Evolutionary conservation across 1,284 basidiomycete genomes (phyloP).

Genomic region (Cutaneotrichosporon daszewskae): DNA sequence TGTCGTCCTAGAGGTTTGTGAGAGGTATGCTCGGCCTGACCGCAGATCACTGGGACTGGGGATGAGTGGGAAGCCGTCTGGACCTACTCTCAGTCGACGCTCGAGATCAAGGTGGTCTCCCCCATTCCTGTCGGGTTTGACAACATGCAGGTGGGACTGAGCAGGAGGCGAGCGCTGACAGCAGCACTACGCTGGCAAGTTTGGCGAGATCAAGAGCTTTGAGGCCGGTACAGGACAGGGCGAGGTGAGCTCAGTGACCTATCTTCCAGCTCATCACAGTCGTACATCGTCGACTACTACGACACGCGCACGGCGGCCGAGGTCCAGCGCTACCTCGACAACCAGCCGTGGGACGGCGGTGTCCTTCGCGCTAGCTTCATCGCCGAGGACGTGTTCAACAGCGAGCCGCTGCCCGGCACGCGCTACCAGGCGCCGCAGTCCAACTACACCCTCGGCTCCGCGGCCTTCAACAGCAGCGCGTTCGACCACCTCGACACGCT

Average conservation of each 20-base stretch:
- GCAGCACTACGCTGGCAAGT: conserved; percentile 17
- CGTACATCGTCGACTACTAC: conserved; percentile 36
- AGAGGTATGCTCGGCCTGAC: conserved; percentile 15
- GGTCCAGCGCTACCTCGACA: conserved; percentile 21
- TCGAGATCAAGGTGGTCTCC: conserved; percentile 17
- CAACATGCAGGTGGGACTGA: not conserved
- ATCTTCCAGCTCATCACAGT: conserved; percentile 18
- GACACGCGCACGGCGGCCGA: conserved; percentile 31
- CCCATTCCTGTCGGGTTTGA: not conserved
- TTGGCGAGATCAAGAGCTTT: conserved; percentile 24
- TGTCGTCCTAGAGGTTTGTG: conserved; percentile 18
- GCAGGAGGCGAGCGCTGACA: too few species aligned
- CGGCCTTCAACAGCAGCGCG: conserved; percentile 9
- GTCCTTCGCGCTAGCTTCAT: conserved; percentile 4
- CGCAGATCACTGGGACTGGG: conserved; percentile 12
- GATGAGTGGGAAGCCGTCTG: conserved; percentile 21
- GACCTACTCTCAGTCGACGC: conserved; percentile 14
- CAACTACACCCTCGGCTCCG: conserved; percentile 19
- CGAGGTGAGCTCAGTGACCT: conserved; percentile 15
- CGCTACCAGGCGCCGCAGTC: not conserved
- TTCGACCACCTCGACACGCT: too few species aligned
- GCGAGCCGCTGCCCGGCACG: conserved; percentile 5
- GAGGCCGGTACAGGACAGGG: conserved; percentile 14
- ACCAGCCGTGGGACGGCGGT: not conserved
- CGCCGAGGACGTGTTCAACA: conserved; percentile 9